phyloP scores from a whole-genome alignment of 1,284 basidiomycete species.

The Puccinia novopanici region DNA sequence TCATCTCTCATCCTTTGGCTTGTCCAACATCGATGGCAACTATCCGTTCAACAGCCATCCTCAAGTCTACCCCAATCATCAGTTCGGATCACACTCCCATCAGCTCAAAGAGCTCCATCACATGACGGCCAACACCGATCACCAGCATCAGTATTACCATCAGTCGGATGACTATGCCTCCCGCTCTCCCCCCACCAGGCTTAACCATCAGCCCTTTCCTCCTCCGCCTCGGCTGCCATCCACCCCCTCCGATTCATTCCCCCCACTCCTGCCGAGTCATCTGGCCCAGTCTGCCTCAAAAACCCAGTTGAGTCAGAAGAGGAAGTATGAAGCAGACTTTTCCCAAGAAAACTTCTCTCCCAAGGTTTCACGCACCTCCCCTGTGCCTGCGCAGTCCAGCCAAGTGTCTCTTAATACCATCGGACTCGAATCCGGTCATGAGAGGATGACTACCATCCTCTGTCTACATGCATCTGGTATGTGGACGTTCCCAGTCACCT shows the following conservation, averaged over 20 bases:
- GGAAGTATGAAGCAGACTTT: slow-evolving; percentile 19
- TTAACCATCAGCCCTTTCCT: neutral
- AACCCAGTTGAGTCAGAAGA: neutral
- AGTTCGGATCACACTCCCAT: neutral
- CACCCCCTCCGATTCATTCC: slow-evolving; percentile 13
- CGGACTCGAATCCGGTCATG: slow-evolving; percentile 35
- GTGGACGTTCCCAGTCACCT: neutral
- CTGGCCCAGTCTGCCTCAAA: neutral
- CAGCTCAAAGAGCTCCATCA: neutral
- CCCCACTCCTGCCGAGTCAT: slow-evolving; percentile 14
- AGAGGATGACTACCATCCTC: slow-evolving; percentile 44
- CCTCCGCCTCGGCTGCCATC: neutral
- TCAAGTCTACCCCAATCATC: neutral
- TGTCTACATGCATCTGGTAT: slow-evolving; percentile 49
- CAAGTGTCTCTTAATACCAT: slow-evolving; percentile 8
- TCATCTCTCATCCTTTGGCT: slow-evolving; percentile 19
- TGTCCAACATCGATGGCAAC: slow-evolving; percentile 29
- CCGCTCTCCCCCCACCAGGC: slow-evolving; percentile 1
- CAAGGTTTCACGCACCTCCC: slow-evolving; percentile 12
- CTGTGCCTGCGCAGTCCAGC: neutral
- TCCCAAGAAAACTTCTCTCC: neutral
- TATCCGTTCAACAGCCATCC: slow-evolving; percentile 10
- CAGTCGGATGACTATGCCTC: neutral
- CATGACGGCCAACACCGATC: neutral
- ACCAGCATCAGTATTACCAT: neutral